Percentiles rank a stretch among this genome's conserved stretches.
Conservation (phyloP, 345 rosid species). For the Melastoma malabathricum region DNA sequence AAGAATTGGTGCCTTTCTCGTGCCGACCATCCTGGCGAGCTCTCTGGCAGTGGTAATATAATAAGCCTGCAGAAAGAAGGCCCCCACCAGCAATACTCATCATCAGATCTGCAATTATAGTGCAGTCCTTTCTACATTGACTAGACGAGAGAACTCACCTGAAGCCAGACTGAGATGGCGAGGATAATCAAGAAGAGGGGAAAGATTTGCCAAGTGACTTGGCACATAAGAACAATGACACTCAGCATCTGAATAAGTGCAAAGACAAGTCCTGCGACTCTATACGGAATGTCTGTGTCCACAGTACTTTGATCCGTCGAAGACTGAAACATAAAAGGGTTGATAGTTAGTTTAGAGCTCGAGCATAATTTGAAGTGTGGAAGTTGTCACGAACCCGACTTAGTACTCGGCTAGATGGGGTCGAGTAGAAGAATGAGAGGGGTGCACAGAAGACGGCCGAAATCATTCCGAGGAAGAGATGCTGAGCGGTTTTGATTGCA, state of each 20-base stretch:
- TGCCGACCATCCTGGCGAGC: slow-evolving; percentile 75
- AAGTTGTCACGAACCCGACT: slow-evolving; percentile 31
- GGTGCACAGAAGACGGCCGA: slow-evolving; percentile 49
- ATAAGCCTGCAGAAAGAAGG: slow-evolving; percentile 39
- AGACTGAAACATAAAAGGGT: slow-evolving; percentile 24
- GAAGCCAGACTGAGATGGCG: slow-evolving; percentile 49
- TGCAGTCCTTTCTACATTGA: not conserved
- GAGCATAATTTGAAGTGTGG: not conserved
- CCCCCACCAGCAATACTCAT: not conserved
- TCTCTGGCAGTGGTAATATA: slow-evolving; percentile 81
- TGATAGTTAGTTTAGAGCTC: too few species aligned
- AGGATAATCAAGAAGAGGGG: slow-evolving; percentile 39
- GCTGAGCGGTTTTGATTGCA: slow-evolving; percentile 47
- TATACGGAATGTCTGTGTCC: slow-evolving; percentile 65
- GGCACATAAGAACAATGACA: slow-evolving; percentile 48
- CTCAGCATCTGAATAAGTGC: slow-evolving; percentile 65
- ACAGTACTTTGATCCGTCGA: slow-evolving; percentile 65
- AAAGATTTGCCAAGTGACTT: slow-evolving; percentile 53
- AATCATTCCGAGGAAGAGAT: slow-evolving; percentile 44
- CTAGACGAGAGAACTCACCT: slow-evolving; percentile 22
- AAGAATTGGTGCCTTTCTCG: slow-evolving; percentile 62
- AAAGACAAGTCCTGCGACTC: slow-evolving; percentile 61
- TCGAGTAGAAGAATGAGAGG: slow-evolving; percentile 52
- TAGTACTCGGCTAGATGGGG: slow-evolving; percentile 61
- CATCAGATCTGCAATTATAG: not conserved